These are phyloP conservation scores for Starmerella asiatica DNA, from an alignment of 805 yeast genomes.

Conservation along the genomic window DNA sequence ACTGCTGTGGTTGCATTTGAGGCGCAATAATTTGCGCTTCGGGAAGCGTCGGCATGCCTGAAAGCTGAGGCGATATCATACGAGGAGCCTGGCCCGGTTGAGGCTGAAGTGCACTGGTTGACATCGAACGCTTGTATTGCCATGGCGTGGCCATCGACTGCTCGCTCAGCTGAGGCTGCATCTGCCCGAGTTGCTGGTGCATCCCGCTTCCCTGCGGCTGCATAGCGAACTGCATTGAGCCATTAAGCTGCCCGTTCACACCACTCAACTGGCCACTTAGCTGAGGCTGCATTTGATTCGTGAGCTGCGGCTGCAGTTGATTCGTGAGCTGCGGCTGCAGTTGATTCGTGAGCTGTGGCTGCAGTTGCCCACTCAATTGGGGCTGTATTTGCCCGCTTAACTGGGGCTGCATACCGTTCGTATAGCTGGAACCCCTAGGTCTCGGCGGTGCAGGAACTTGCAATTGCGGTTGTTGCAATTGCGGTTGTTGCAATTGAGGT, in stretches of 20 bases:
- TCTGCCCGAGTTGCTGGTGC: not conserved
- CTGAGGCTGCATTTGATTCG: conserved; percentile 1
- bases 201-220: not conserved
- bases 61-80: not conserved
- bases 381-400: not conserved
- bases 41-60: too few relatives aligned
- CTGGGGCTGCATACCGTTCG: conserved; percentile 1
- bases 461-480: not conserved
- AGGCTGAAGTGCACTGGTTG: too few relatives aligned
- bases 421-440: not conserved
- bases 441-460: not conserved
- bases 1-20: not conserved
- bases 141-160: not conserved
- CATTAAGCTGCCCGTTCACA: too few relatives aligned
- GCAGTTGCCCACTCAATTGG: not conserved
- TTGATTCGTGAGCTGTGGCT: conserved; percentile 1
- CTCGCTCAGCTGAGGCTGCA: conserved; percentile 2
- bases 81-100: too few relatives aligned
- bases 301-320: not conserved
- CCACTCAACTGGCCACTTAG: not conserved
- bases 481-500: not conserved
- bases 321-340: conserved; percentile 7
- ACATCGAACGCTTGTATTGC: too few relatives aligned
- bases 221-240: not conserved
- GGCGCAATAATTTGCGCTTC: too few relatives aligned